phyloP scores from a whole-genome alignment of 1,284 basidiomycete genomes.

The Apiotrichum porosum region DNA sequence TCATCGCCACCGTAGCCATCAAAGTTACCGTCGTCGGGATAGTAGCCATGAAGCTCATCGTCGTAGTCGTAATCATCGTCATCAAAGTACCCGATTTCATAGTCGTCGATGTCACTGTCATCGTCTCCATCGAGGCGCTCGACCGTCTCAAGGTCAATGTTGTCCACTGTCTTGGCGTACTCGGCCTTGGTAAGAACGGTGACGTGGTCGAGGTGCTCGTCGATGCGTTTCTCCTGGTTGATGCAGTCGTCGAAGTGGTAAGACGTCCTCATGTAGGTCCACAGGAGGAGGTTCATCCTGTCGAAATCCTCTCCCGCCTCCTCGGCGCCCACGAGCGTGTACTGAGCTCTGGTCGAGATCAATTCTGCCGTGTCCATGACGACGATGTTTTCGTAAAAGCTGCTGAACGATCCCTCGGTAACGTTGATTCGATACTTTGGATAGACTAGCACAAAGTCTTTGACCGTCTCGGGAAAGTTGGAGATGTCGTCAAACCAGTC shows the following conservation, averaged over 20 bases:
- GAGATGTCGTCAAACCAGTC: background rate
- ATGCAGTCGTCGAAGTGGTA: background rate
- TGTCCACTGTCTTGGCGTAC: background rate
- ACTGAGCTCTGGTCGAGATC: background rate
- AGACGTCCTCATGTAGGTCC: background rate
- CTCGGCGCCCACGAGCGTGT: background rate
- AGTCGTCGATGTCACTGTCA: too few relatives aligned
- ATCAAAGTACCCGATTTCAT: too few relatives aligned
- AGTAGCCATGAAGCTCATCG: too few relatives aligned
- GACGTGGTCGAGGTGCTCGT: background rate
- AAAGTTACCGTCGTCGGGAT: too few relatives aligned
- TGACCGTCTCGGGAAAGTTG: background rate
- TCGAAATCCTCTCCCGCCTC: background rate
- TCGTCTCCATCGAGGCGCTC: background rate
- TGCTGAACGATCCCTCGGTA: background rate
- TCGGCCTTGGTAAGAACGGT: background rate
- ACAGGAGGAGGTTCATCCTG: too few relatives aligned
- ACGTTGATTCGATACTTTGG: background rate
- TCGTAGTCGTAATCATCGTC: too few relatives aligned
- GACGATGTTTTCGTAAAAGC: background rate
- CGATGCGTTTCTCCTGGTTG: background rate
- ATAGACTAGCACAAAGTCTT: background rate
- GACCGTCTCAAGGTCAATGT: background rate
- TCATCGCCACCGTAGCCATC: too few relatives aligned
- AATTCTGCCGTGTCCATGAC: slow-evolving; percentile 1